phyloP scores from a whole-genome alignment of 768 basidiomycete species.

The Lanmaoa rubissima region DNA sequence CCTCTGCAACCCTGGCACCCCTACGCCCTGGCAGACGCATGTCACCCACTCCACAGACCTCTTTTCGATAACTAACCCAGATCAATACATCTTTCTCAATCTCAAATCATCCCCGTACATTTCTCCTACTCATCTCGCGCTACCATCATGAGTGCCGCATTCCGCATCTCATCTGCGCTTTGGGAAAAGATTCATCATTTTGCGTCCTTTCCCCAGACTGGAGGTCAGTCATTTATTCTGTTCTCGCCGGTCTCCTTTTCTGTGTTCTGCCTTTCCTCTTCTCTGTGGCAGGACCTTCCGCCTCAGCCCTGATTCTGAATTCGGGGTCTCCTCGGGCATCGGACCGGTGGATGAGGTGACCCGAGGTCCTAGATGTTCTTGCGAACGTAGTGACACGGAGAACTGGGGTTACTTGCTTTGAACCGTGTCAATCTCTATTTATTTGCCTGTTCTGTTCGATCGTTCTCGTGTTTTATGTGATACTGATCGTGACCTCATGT shows the following conservation, averaged over 20 bases:
- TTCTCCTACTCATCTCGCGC: neutral
- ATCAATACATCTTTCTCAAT: neutral
- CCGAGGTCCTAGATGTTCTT: neutral
- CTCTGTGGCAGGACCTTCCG: neutral
- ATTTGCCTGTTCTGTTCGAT: neutral
- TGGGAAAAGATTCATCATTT: constrained; percentile 93
- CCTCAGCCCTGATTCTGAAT: neutral
- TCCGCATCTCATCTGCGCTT: constrained; percentile 71
- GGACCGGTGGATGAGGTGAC: neutral
- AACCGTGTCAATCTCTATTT: neutral
- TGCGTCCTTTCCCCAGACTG: constrained; percentile 89
- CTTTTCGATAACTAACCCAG: constrained; percentile 13
- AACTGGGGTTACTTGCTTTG: no score
- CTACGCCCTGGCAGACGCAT: constrained; percentile 23
- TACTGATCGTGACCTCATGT: neutral
- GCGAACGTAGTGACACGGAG: neutral
- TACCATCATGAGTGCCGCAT: constrained; percentile 41
- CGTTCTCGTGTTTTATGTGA: neutral
- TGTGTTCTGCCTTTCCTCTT: neutral
- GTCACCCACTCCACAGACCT: constrained; percentile 8
- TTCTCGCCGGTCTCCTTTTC: neutral
- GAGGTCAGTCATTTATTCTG: constrained; percentile 50
- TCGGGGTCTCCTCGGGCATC: neutral
- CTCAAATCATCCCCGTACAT: constrained; percentile 1
- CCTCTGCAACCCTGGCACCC: constrained; percentile 19